Base-by-base conservation (phyloP, 352 stramenopile genomes). In the Thalassiosira delicatula region DNA sequence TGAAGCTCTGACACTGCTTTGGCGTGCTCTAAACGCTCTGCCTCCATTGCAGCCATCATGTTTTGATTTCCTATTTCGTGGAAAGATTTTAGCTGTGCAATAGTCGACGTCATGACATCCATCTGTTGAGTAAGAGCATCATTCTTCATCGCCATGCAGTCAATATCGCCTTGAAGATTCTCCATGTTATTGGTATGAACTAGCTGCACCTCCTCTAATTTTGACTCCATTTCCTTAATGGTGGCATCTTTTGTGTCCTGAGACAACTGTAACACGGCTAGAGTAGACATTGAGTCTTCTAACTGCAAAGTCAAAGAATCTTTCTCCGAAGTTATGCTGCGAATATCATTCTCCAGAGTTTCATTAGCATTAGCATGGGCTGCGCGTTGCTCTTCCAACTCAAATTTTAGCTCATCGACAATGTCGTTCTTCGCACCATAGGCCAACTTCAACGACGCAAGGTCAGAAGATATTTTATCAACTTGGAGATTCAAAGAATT, bases 41-140 rank as follows among this genome's bases (percentile, higher is more conserved):
- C 49, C 30, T 73, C 30, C 0, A 56, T 57, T 23, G 23, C 21
- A 67, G 40, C 53, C 27, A 62, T 30, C 32, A 68, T 59, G 25
- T 67, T 54, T 51, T 70, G 62, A 49, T 51, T 30, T 23, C 67
- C 23, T 54, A 23, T 54, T 69, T 68, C 33, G 21, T 62, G 32
- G 33, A 27, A 37, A 70, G 23, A 17, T 70, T 76, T 70, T 5
- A 70, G 30, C 44, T 70, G 59, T 57, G 56, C 42, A 25, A 83
- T 72, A 49, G 68, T 67, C 7, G 46, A 73, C 2, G 59, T 68
- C 57, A 83, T 54, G 35, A 49, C 59, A 46, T 78, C 23, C n/a
- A 77, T 72, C 46, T 83, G 42, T 40, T 78, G 21, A 25, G 60
- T 42, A 54, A 54, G 32, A 27, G 61, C 57, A 37, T 57, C 62